phyloP scores from a whole-genome alignment of 1,139 yeast species.

The Saccharomyces hybrid region DNA sequence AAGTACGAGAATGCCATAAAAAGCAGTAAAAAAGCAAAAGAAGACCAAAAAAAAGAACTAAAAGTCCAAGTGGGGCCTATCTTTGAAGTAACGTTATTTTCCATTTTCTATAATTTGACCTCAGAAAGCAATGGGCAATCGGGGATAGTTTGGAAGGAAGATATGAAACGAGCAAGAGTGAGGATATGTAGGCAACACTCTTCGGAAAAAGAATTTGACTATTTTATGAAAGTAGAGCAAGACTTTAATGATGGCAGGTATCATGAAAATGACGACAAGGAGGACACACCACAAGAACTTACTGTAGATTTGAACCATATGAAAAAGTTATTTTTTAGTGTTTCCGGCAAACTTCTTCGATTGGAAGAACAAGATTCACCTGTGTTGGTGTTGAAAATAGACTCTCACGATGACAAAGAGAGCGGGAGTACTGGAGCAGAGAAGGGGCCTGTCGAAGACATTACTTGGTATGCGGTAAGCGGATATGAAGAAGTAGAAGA shows the following conservation, averaged over 20 bases:
- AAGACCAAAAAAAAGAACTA: neutral
- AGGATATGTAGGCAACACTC: conserved; percentile 34
- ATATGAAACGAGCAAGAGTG: conserved; percentile 51
- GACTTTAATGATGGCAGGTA: conserved; percentile 67
- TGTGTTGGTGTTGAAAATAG: conserved; percentile 55
- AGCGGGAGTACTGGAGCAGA: neutral
- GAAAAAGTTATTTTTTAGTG: conserved; percentile 58
- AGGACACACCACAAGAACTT: conserved; percentile 33
- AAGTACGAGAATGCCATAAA: conserved; percentile 15
- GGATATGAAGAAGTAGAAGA: conserved; percentile 29
- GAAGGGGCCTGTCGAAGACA: conserved; percentile 13
- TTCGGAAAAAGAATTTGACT: conserved; percentile 32
- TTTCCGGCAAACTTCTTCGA: conserved; percentile 60
- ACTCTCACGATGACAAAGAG: conserved; percentile 7
- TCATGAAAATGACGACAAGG: conserved; percentile 43
- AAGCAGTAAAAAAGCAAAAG: neutral
- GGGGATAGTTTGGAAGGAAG: conserved; percentile 70
- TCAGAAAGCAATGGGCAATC: conserved; percentile 14
- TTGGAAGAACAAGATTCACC: conserved; percentile 62
- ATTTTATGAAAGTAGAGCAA: conserved; percentile 47
- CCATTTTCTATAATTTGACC: conserved; percentile 51
- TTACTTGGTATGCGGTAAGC: conserved; percentile 33
- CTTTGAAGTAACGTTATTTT: conserved; percentile 53
- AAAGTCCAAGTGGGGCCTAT: conserved; percentile 48
- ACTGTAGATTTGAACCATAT: conserved; percentile 40